Conservation (phyloP, 2,329 filamentous ascomycete genomes). For the Knufia fluminis region DNA sequence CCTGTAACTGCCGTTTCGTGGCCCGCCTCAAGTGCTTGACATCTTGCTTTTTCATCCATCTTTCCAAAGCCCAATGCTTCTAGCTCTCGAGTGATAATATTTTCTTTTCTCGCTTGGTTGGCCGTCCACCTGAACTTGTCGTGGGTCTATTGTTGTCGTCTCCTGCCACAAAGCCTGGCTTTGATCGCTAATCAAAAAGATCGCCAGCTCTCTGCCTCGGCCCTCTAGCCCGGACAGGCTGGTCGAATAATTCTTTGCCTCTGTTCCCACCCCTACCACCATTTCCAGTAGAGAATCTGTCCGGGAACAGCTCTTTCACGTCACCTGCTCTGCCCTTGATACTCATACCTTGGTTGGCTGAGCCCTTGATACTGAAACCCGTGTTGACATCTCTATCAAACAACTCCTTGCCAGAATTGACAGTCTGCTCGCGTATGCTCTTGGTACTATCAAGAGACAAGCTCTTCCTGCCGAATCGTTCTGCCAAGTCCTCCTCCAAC, state of each 20-base stretch:
- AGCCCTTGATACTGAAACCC: conserved; percentile 25
- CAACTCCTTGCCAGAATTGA: conserved; percentile 30
- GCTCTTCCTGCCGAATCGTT: conserved; percentile 21
- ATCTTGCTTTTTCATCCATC: neutral
- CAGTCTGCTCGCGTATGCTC: conserved; percentile 16
- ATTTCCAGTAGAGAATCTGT: conserved; percentile 35
- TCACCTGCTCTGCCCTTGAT: conserved; percentile 61
- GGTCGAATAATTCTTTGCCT: conserved; percentile 61
- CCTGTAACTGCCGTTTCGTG: neutral
- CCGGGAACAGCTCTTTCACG: conserved; percentile 61
- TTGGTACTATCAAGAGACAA: conserved; percentile 23
- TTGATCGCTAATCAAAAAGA: conserved; percentile 48
- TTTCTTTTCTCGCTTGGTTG: neutral
- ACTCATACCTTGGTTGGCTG: conserved; percentile 41
- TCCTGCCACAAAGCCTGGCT: neutral
- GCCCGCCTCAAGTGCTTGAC: neutral
- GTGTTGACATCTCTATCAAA: conserved; percentile 31
- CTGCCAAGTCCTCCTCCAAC: conserved; percentile 43
- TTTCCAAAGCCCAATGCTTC: neutral
- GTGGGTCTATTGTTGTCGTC: neutral
- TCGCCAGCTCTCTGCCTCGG: conserved; percentile 61
- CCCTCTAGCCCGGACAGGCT: conserved; percentile 41
- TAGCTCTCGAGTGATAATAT: neutral
- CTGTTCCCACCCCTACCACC: conserved; percentile 38
- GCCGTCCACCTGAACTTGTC: neutral